Conservation (phyloP, 148 eudicot genomes). For the Chenopodium formosanum region DNA sequence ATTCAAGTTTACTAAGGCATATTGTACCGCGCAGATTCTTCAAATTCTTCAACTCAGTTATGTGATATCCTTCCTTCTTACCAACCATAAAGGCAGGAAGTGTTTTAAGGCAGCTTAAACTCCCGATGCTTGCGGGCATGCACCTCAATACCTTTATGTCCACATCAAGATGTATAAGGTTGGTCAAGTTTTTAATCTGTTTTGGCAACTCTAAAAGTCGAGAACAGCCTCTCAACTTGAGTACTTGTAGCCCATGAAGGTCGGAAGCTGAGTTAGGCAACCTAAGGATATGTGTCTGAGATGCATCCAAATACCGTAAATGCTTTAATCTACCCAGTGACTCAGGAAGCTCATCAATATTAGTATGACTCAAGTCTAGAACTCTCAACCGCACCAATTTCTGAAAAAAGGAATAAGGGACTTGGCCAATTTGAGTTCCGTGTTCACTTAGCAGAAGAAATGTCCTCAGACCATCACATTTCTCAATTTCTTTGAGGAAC, state of each 20-base stretch:
- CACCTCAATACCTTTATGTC: background rate
- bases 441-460: slow-evolving; percentile 12
- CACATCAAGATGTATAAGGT: background rate
- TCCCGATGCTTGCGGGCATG: background rate
- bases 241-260: slow-evolving; percentile 4
- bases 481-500: slow-evolving; percentile 8
- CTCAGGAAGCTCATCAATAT: slow-evolving; percentile 18
- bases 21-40: background rate
- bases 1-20: background rate
- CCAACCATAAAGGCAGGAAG: slow-evolving; percentile 3
- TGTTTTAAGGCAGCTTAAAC: background rate
- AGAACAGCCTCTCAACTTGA: slow-evolving; percentile 15
- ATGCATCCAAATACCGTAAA: slow-evolving; percentile 3
- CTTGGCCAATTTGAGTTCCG: slow-evolving; percentile 14
- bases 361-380: slow-evolving; percentile 5
- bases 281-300: slow-evolving; percentile 4
- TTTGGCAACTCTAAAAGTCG: background rate
- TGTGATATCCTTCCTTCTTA: slow-evolving; percentile 1
- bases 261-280: slow-evolving; percentile 7
- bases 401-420: slow-evolving; percentile 16
- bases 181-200: background rate
- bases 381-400: slow-evolving; percentile 13
- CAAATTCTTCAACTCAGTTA: slow-evolving; percentile 2
- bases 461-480: slow-evolving; percentile 20
- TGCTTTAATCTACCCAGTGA: slow-evolving; percentile 13